Percentiles rank a stretch among this genome's conserved stretches.
phyloP scores from a whole-genome alignment of 805 yeast genomes.

The Wickerhamomyces tratensis region DNA sequence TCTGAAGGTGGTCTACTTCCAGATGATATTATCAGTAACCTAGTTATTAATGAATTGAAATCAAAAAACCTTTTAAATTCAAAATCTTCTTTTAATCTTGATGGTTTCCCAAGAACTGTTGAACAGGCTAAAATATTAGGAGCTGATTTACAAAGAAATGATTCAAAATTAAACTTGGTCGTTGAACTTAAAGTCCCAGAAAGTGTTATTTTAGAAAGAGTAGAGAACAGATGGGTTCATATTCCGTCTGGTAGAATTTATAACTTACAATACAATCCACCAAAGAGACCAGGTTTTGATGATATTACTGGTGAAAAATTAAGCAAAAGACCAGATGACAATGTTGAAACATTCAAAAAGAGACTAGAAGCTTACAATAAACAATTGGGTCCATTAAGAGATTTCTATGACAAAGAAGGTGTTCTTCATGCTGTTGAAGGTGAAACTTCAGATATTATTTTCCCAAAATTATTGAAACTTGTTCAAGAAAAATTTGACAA shows the following conservation, averaged over 20 bases:
- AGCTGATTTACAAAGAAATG: slow-evolving; percentile 24
- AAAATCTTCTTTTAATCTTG: slow-evolving; percentile 60
- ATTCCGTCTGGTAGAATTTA: slow-evolving; percentile 78
- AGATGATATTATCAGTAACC: slow-evolving; percentile 51
- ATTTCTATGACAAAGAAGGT: slow-evolving; percentile 42
- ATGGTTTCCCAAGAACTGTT: slow-evolving; percentile 85
- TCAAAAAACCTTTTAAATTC: slow-evolving; percentile 31
- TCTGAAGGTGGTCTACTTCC: slow-evolving; percentile 63
- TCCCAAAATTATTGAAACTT: slow-evolving; percentile 50
- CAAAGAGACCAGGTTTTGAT: slow-evolving; percentile 70
- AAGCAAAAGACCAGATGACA: slow-evolving; percentile 75
- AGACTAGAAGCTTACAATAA: slow-evolving; percentile 55
- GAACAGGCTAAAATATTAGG: slow-evolving; percentile 61
- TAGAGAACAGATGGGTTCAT: slow-evolving; percentile 82
- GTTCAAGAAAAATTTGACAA: slow-evolving; percentile 23
- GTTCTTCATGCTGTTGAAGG: slow-evolving; percentile 56
- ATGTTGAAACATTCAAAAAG: slow-evolving; percentile 57
- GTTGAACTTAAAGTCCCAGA: slow-evolving; percentile 85
- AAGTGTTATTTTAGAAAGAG: slow-evolving; percentile 68
- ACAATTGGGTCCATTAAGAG: slow-evolving; percentile 54
- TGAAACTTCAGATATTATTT: slow-evolving; percentile 74
- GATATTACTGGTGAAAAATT: slow-evolving; percentile 87
- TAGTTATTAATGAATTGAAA: slow-evolving; percentile 43
- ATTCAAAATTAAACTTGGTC: slow-evolving; percentile 56
- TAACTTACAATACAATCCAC: slow-evolving; percentile 82